Conservation (phyloP, 2,329 filamentous ascomycete species). For the Cladosporium sp. region DNA sequence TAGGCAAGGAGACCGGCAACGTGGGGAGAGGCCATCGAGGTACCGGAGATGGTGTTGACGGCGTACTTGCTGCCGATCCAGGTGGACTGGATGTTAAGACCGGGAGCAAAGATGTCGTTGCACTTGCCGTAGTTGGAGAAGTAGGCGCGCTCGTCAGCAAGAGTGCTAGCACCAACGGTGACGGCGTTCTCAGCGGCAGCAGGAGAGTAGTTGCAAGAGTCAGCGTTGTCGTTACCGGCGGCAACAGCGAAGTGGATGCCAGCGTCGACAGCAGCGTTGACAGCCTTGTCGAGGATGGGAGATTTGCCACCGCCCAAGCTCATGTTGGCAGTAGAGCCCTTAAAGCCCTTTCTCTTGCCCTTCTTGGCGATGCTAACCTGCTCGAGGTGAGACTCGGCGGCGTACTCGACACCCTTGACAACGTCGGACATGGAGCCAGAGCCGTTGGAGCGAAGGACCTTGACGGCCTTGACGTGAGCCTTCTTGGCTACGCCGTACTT, state of each 20-base stretch:
- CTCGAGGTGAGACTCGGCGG: conserved; percentile 75
- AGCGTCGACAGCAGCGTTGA: conserved; percentile 87
- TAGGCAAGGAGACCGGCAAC: conserved; percentile 96
- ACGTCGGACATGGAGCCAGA: conserved; percentile 99
- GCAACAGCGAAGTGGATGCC: conserved; percentile 98
- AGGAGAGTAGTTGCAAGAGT: conserved; percentile 99
- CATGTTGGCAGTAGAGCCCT: conserved; percentile 99
- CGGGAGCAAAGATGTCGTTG: conserved; percentile 98
- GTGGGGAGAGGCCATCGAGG: conserved; percentile 98
- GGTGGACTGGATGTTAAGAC: conserved; percentile 94
- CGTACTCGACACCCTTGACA: conserved; percentile 96
- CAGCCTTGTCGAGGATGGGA: conserved; percentile 81
- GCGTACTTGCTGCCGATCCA: conserved; percentile 97
- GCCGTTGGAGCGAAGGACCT: conserved; percentile 95
- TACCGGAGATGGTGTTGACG: conserved; percentile 98
- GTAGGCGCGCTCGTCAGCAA: conserved; percentile 95
- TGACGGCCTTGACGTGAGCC: conserved; percentile 93
- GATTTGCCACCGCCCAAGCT: conserved; percentile 98
- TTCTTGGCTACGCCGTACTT: conserved; percentile 99
- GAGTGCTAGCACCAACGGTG: conserved; percentile 91
- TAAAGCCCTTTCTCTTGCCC: conserved; percentile 93
- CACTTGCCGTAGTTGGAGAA: conserved; percentile 99
- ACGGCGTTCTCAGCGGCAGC: conserved; percentile 88
- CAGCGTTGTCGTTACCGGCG: conserved; percentile 97
- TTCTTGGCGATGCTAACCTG: conserved; percentile 77